Evolutionary conservation across 139 green algal species (phyloP).

Genomic region (Closterium sp.): DNA sequence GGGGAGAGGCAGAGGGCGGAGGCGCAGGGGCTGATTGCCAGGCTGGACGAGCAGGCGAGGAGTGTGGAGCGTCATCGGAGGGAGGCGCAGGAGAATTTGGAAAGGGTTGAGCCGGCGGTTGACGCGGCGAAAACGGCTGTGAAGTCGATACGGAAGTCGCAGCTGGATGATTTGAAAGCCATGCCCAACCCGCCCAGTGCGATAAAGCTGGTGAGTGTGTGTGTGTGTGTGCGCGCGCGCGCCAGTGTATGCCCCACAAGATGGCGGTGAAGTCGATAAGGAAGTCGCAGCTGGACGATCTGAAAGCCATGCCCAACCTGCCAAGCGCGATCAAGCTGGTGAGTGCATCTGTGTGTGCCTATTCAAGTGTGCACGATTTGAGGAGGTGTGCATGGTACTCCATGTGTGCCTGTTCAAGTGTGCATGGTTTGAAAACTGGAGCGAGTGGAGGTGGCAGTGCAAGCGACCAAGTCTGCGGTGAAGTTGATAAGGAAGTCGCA

Average conservation of each 20-base stretch:
- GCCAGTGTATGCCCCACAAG: too few species aligned
- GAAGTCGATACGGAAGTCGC: conserved; percentile 13
- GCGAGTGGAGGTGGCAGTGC: too few species aligned
- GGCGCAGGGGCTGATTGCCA: not conserved
- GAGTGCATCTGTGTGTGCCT: not conserved
- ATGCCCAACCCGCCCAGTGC: conserved; percentile 33
- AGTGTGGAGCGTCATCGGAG: not conserved
- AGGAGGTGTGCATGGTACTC: too few species aligned
- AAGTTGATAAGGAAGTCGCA: too few species aligned
- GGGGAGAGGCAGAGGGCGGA: conserved; percentile 2
- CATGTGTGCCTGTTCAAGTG: too few species aligned
- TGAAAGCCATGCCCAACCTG: too few species aligned
- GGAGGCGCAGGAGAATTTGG: conserved; percentile 23
- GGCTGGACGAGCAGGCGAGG: conserved; percentile 9
- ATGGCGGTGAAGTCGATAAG: too few species aligned
- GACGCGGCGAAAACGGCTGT: conserved; percentile 17
- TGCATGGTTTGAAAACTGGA: too few species aligned
- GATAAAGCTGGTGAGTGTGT: conserved; percentile 28
- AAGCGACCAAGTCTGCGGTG: too few species aligned
- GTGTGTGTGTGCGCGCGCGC: too few species aligned
- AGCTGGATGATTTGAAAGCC: conserved; percentile 39
- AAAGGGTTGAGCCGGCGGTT: conserved; percentile 35
- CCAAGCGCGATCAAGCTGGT: conserved; percentile 16
- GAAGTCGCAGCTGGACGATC: too few species aligned
- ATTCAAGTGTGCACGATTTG: too few species aligned